Evolutionary conservation across 2,329 filamentous ascomycete species (phyloP).

Genomic region (Paecilomyces niveus): DNA sequence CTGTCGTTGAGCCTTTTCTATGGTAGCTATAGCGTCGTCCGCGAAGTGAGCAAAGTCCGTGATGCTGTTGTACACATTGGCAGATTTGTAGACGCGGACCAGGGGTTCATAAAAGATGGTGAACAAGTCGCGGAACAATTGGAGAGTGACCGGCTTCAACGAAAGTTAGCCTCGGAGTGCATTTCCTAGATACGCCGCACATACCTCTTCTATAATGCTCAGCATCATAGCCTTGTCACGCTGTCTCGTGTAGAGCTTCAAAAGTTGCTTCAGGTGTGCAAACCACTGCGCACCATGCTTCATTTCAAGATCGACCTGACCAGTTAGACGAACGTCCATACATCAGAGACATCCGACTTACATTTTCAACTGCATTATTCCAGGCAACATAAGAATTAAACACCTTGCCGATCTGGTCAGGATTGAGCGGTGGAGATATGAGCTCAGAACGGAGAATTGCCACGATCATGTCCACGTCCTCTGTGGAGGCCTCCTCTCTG

Average conservation of each 20-base stretch:
- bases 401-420: conserved; percentile 71
- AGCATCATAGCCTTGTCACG: conserved; percentile 98
- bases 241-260: conserved; percentile 86
- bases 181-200: conserved; percentile 3
- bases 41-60: conserved; percentile 92
- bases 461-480: conserved; percentile 79
- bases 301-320: conserved; percentile 70
- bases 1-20: conserved; percentile 59
- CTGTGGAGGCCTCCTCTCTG: conserved; percentile 62
- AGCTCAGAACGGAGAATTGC: conserved; percentile 73
- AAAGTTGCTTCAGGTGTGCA: conserved; percentile 85
- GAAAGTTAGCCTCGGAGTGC: conserved; percentile 4
- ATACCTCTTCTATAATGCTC: conserved; percentile 75
- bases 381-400: conserved; percentile 96
- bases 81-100: conserved; percentile 94
- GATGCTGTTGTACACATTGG: conserved; percentile 95
- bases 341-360: conserved; percentile 21
- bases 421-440: conserved; percentile 62
- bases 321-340: conserved; percentile 1
- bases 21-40: conserved; percentile 82
- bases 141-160: conserved; percentile 74
- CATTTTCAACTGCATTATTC: conserved; percentile 87
- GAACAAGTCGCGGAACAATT: conserved; percentile 90
- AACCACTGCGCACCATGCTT: conserved; percentile 86
- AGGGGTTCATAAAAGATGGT: conserved; percentile 98